These are phyloP conservation scores for Fragilariopsis cylindrus DNA, from an alignment of 108 stramenopile species.

Conservation along the genomic window DNA sequence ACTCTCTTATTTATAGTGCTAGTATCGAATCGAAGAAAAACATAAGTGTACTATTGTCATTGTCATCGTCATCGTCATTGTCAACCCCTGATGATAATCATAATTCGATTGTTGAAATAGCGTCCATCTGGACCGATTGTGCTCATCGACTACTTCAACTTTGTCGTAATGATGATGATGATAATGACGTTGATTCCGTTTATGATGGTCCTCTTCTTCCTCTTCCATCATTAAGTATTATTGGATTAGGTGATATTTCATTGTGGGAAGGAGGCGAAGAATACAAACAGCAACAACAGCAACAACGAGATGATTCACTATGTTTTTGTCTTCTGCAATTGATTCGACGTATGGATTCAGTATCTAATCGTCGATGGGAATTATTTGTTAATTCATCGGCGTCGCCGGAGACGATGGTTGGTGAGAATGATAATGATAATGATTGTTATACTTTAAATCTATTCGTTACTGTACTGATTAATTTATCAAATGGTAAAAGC, in stretches of 20 bases:
- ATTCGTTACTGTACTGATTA: constrained; percentile 41
- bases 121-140: constrained; percentile 46
- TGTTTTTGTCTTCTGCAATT: constrained; percentile 45
- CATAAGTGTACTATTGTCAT: background rate
- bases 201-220: background rate
- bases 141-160: constrained; percentile 46
- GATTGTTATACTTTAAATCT: constrained; percentile 18
- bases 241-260: constrained; percentile 43
- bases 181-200: background rate
- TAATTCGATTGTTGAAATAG: background rate
- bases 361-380: constrained; percentile 11
- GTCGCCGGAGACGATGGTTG: background rate
- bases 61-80: too few species aligned
- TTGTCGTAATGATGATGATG: constrained; percentile 9
- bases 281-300: background rate
- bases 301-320: constrained; percentile 20
- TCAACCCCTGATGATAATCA: too few species aligned
- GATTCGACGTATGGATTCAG: constrained; percentile 37
- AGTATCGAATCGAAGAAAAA: constrained; percentile 4
- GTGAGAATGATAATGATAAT: too few species aligned
- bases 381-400: constrained; percentile 21
- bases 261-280: constrained; percentile 35
- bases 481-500: constrained; percentile 24
- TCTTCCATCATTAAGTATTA: constrained; percentile 23
- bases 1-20: background rate